phyloP scores from a whole-genome alignment of 805 yeast species.

The Sungouiozyma ichnusensis region DNA sequence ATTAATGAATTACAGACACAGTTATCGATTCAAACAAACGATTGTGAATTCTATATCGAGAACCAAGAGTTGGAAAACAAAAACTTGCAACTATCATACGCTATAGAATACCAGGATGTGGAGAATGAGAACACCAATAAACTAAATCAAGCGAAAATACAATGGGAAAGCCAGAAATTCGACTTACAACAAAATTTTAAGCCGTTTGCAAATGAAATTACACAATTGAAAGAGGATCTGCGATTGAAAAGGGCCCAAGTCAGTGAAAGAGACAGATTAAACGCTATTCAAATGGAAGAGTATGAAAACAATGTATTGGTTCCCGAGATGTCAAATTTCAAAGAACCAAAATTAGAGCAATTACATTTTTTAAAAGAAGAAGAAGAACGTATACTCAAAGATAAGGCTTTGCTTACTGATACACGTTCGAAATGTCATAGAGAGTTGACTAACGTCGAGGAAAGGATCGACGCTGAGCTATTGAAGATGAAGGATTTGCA shows the following conservation, averaged over 20 bases:
- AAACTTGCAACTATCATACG: slow-evolving; percentile 16
- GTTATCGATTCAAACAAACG: slow-evolving; percentile 14
- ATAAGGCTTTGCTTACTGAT: background rate
- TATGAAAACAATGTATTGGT: background rate
- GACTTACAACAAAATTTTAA: slow-evolving; percentile 2
- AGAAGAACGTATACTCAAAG: background rate
- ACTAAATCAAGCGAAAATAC: slow-evolving; percentile 8
- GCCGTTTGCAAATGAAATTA: background rate
- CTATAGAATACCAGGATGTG: slow-evolving; percentile 15
- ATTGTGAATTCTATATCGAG: slow-evolving; percentile 9
- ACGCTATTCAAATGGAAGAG: background rate
- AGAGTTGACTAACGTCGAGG: background rate
- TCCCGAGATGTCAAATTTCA: background rate
- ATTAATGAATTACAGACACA: slow-evolving; percentile 9
- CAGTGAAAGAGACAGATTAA: background rate
- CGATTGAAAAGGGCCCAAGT: background rate
- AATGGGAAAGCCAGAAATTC: slow-evolving; percentile 16
- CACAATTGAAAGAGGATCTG: background rate
- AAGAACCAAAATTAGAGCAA: background rate
- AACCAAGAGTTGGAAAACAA: slow-evolving; percentile 14
- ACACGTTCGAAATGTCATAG: background rate
- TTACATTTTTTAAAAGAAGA: background rate
- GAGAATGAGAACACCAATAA: slow-evolving; percentile 15
- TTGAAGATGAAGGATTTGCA: background rate
- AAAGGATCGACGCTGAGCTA: background rate